Base-by-base conservation (phyloP, 2,329 filamentous ascomycete genomes). In the Epichloe amarillans region DNA sequence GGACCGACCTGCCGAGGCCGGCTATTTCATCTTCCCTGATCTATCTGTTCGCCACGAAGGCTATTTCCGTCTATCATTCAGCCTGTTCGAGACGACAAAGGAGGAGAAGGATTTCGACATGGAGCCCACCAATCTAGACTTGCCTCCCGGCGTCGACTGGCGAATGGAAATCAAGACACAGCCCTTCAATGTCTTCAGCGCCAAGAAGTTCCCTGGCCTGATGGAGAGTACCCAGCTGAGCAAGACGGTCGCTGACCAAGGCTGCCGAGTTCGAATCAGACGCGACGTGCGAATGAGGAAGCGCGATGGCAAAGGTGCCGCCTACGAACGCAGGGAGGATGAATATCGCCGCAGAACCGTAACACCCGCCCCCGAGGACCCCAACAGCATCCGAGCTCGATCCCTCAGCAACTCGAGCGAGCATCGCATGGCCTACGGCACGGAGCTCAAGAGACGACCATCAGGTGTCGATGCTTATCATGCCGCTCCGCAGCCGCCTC, bases 1-100 rank as follows among this genome's bases (percentile, higher is more conserved):
- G 47, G 91, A 97, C 64, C 85, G 91, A 43, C 93, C 93, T 2
- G 68, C 70, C 39, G 78, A 82, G 58, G 80, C 80, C 41, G 93
- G 90, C 50, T 98, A 97, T 68, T 98, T 98, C 68, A 87, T 98
- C 66, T 98, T 98, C 65, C 93, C 93, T 3, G 93, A 98, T 67
- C 74, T 97, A 30, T 96, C 91, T 0, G 91, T 98, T 46, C 84
- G 93, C 51, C 91, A 98, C 62, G 93, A 98, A 68, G 93, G 93
- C 55, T 83, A 84, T 58, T 98, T 96, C 67, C 78, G 84, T n/a
- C 71, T 98, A 50, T 86, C 83, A 55, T 97, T 98, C 69, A 90
- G 88, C 61, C 72, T 98, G 36, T 97, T 93, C 60, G 93, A 98
- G 71, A 86, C 95, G 64, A 83, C 89, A 63, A 95, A 95, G 74